These are phyloP conservation scores for Penicillium sp. DNA, from an alignment of 2,329 filamentous ascomycete genomes.

Conservation along the genomic window DNA sequence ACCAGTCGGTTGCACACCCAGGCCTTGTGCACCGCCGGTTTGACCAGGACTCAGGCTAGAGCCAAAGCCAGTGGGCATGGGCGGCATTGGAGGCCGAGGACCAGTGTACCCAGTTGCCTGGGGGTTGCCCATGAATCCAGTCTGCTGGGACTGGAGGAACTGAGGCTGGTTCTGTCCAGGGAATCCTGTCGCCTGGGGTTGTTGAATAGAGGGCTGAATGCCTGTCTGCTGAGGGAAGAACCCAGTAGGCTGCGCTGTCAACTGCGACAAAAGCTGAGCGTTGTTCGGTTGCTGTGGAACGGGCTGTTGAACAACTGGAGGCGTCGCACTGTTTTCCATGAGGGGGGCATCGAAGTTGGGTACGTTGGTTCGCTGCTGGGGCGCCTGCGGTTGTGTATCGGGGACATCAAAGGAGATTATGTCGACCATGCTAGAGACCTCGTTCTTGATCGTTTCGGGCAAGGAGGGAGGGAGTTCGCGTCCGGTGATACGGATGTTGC, in stretches of 20 bases:
- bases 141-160: conserved; percentile 67
- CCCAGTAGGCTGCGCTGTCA: conserved; percentile 57
- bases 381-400: conserved; percentile 64
- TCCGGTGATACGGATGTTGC: conserved; percentile 87
- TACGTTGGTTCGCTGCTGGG: conserved; percentile 62
- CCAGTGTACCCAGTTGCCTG: conserved; percentile 80
- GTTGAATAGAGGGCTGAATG: conserved; percentile 67
- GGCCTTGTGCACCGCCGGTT: conserved; percentile 66
- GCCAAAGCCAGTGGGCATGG: conserved; percentile 77
- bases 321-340: conserved; percentile 50
- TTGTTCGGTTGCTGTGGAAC: conserved; percentile 73
- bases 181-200: conserved; percentile 54
- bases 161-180: conserved; percentile 49
- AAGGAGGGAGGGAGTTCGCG: conserved; percentile 74
- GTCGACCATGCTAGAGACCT: conserved; percentile 99
- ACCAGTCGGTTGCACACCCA: conserved; percentile 87
- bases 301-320: conserved; percentile 63
- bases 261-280: conserved; percentile 58
- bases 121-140: conserved; percentile 70
- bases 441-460: conserved; percentile 87
- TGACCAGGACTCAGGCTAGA: conserved; percentile 60
- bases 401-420: conserved; percentile 94
- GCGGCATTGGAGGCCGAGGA: conserved; percentile 75
- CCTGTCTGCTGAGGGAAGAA: conserved; percentile 67
- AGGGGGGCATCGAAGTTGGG: conserved; percentile 68